Conservation (phyloP, 305 asterid species). For the Salvia sclarea region DNA sequence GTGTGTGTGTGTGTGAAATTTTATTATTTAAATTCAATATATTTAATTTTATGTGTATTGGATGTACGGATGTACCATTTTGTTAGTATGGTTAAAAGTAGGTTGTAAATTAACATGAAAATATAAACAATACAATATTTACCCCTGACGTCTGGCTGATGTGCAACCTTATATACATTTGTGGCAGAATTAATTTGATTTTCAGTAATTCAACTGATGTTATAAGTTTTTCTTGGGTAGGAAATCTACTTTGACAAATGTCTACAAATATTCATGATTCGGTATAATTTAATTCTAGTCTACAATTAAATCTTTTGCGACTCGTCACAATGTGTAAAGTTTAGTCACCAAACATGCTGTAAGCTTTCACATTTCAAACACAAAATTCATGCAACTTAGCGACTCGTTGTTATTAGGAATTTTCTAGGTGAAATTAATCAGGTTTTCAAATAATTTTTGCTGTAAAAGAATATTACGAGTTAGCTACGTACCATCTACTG, state of each 20-base stretch:
- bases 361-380: neutral
- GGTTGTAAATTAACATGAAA: too few relatives aligned
- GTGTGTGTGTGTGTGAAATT: too few relatives aligned
- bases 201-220: neutral
- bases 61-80: too few relatives aligned
- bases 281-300: neutral
- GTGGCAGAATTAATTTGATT: neutral
- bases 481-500: too few relatives aligned
- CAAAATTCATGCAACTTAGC: neutral
- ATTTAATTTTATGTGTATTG: too few relatives aligned
- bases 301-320: neutral
- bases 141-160: conserved; percentile 30
- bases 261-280: neutral
- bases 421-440: neutral
- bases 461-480: too few relatives aligned
- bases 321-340: neutral
- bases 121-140: neutral
- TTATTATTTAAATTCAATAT: too few relatives aligned
- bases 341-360: conserved; percentile 9
- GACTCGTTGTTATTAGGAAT: neutral
- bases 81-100: too few relatives aligned
- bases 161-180: neutral
- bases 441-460: neutral
- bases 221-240: conserved; percentile 4
- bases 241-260: conserved; percentile 22